phyloP scores from a whole-genome alignment of 345 rosid genomes.

The Trapa incisa region DNA sequence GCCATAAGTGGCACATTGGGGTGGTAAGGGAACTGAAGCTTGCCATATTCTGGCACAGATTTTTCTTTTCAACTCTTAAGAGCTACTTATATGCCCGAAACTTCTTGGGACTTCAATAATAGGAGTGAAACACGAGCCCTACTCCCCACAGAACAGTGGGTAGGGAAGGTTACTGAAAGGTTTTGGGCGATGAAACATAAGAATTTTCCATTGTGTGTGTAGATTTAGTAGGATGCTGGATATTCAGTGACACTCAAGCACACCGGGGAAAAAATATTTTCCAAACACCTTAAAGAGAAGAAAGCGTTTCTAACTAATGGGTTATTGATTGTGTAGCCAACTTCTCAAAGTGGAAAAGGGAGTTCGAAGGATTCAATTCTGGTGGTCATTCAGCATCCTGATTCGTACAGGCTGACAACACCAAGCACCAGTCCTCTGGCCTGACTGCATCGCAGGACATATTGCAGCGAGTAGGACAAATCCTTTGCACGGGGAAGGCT shows the following conservation, averaged over 20 bases:
- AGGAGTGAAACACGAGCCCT: too few relatives aligned
- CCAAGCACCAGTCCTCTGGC: background rate
- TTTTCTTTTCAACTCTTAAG: background rate
- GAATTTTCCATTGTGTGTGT: background rate
- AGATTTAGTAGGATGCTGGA: background rate
- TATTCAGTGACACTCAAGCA: background rate
- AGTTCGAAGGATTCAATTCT: slow-evolving; percentile 38
- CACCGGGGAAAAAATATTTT: background rate
- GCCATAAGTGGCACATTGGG: slow-evolving; percentile 80
- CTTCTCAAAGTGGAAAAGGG: slow-evolving; percentile 22
- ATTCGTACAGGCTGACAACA: slow-evolving; percentile 9
- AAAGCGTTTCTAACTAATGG: background rate
- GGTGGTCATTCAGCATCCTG: slow-evolving; percentile 74
- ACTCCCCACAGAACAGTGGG: too few relatives aligned
- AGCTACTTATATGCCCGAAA: background rate
- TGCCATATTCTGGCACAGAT: background rate
- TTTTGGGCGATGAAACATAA: too few relatives aligned
- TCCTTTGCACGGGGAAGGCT: background rate
- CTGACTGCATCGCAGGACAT: background rate
- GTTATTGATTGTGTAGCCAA: slow-evolving; percentile 34
- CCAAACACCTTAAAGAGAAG: background rate
- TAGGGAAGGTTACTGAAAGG: too few relatives aligned
- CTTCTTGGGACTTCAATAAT: background rate
- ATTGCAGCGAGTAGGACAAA: background rate
- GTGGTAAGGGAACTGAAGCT: slow-evolving; percentile 41